phyloP scores from a whole-genome alignment of 345 rosid species.

The Ricinus communis region DNA sequence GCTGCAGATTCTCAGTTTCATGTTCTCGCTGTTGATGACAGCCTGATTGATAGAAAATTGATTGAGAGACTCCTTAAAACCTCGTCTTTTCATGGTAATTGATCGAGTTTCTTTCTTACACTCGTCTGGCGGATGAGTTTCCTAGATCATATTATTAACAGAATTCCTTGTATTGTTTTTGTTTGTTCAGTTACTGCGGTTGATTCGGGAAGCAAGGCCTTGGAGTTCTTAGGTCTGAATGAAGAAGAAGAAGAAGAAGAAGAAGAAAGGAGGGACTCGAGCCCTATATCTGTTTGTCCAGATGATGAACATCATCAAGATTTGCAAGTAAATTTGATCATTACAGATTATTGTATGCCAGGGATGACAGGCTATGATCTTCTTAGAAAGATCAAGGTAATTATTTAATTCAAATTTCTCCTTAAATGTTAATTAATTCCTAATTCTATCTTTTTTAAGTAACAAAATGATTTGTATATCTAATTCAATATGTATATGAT shows the following conservation, averaged over 20 bases:
- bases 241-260: slow-evolving; percentile 19
- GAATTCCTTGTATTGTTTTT: no score
- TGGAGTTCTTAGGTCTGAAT: slow-evolving; percentile 72
- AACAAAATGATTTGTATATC: no score
- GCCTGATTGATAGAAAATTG: slow-evolving; percentile 69
- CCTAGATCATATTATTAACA: no score
- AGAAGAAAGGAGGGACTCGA: slow-evolving; percentile 23
- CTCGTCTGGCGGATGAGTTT: no score
- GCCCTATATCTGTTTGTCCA: slow-evolving; percentile 36
- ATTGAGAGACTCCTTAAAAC: slow-evolving; percentile 85
- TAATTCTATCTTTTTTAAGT: no score
- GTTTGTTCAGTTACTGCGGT: slow-evolving; percentile 70
- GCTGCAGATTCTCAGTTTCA: slow-evolving; percentile 46
- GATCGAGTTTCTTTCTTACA: not conserved
- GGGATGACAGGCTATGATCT: slow-evolving; percentile 98
- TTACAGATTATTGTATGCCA: slow-evolving; percentile 97
- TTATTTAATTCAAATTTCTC: not conserved
- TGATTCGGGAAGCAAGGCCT: slow-evolving; percentile 87
- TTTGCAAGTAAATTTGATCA: slow-evolving; percentile 64
- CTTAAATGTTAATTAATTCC: no score
- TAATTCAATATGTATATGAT: not conserved
- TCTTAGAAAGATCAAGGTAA: slow-evolving; percentile 75
- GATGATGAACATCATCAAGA: slow-evolving; percentile 29
- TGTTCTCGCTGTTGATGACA: slow-evolving; percentile 96
- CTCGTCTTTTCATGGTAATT: slow-evolving; percentile 85